Evolutionary conservation across 306 rosid genomes (phyloP).

Genomic region (Cucurbita argyrosperma): DNA sequence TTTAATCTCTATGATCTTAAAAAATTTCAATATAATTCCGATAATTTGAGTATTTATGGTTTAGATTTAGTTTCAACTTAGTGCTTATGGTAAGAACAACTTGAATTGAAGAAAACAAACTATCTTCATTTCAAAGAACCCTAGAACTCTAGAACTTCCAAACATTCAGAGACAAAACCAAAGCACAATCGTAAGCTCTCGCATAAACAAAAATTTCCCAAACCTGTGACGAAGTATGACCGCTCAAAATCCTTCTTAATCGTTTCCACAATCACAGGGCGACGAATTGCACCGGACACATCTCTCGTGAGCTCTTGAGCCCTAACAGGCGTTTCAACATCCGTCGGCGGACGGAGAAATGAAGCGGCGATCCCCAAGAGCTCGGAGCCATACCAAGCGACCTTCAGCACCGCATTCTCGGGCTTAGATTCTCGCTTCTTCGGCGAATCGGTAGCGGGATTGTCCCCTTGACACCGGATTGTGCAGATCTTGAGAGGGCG

Average conservation of each 20-base stretch:
- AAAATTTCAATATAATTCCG: too few relatives aligned
- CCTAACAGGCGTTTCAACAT: constrained; percentile 21
- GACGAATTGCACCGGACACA: constrained; percentile 33
- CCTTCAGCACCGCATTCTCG: constrained; percentile 51
- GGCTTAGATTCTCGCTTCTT: constrained; percentile 22
- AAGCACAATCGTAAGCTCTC: background rate
- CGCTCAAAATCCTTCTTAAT: constrained; percentile 39
- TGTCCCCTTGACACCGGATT: constrained; percentile 45
- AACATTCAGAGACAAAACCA: background rate
- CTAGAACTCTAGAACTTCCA: background rate
- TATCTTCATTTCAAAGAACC: background rate
- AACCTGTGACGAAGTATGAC: constrained; percentile 59
- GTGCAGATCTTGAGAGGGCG: constrained; percentile 6
- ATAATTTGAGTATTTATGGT: too few relatives aligned
- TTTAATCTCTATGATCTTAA: too few relatives aligned
- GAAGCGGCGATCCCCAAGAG: constrained; percentile 81
- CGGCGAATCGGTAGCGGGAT: constrained; percentile 18
- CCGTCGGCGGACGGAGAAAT: constrained; percentile 40
- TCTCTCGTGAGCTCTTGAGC: constrained; percentile 26
- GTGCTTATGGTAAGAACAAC: background rate
- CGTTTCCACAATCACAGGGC: constrained; percentile 28
- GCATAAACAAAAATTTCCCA: background rate
- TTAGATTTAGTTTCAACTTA: too few relatives aligned
- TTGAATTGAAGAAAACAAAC: background rate
- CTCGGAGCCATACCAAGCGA: constrained; percentile 90